Evolutionary conservation across 108 stramenopile species (phyloP), one percentile per base, ranked within the genome.

Genomic region (Schizochytrium sp.): DNA sequence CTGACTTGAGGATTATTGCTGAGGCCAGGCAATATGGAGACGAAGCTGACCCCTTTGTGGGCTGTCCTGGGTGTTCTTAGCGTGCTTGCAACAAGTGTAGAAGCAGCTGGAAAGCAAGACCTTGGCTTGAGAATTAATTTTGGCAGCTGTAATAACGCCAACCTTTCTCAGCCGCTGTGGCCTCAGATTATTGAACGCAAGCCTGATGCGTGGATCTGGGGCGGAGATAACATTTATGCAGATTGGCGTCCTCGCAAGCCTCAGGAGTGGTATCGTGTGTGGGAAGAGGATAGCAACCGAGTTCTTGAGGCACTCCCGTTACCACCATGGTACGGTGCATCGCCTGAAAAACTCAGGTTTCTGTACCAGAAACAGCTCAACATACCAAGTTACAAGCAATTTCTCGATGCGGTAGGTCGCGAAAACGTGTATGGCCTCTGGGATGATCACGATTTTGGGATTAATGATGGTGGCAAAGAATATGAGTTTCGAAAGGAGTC

Each of bases 391-490:
- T 97, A 96, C 89, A 45, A 69, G 12, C 50, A 91, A 4, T 91
- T 96, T 59, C 76, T 96, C 45, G 28, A 90, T 60, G 92, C 92
- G 19, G 46, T 15, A 58, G 69, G 90, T 46, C 46, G 12, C n/a
- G 44, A 56, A 50, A 83, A 94, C 0, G 92, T 96, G 42, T 94
- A 95, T 92, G 96, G 96, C 13, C 94, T 94, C 3, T 88, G 95
- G 57, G 96, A 97, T 91, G 96, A 97, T 91, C 96, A 97, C 88
- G 96, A 97, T 87, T 95, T 94, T 61, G 96, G 96, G 2, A 72
- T 50, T 44, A 95, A 96, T 90, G 96, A 97, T 73, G 96, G 95
- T 10, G 96, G 95, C 89, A 69, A 61, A 19, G 94, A 93, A 2
- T 97, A 94, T 89, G 58, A 59, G 8, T 92, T 88, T 59, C 61